phyloP scores from a whole-genome alignment of 1,139 yeast species.

The Pichia cactophila region DNA sequence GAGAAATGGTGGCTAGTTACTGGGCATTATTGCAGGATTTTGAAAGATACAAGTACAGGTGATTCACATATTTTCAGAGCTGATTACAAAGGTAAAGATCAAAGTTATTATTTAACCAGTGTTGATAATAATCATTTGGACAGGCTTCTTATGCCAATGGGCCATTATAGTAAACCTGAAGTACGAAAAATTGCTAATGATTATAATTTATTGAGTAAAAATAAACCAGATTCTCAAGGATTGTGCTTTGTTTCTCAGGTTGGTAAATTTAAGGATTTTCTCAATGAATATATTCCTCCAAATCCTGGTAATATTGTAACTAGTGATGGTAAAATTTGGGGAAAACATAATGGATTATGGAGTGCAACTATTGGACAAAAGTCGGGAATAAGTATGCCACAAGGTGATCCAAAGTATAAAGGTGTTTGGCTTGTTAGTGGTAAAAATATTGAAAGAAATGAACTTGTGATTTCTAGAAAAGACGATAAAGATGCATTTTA shows the following conservation, averaged over 20 bases:
- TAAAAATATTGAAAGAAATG: conserved; percentile 56
- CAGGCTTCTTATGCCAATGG: conserved; percentile 67
- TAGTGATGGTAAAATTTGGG: conserved; percentile 68
- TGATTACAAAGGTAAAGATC: conserved; percentile 63
- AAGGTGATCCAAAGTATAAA: conserved; percentile 62
- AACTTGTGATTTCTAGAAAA: conserved; percentile 73
- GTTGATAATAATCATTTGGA: conserved; percentile 42
- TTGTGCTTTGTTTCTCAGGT: conserved; percentile 81
- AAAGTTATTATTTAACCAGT: conserved; percentile 80
- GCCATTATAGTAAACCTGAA: conserved; percentile 66
- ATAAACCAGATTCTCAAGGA: conserved; percentile 90
- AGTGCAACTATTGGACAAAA: conserved; percentile 90
- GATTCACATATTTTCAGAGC: conserved; percentile 50
- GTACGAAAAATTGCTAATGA: conserved; percentile 60
- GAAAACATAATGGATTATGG: conserved; percentile 83
- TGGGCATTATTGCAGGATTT: conserved; percentile 80
- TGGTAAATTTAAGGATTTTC: conserved; percentile 67
- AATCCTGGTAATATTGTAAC: conserved; percentile 74
- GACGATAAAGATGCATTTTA: conserved; percentile 54
- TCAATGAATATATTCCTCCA: conserved; percentile 65
- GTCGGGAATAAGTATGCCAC: conserved; percentile 75
- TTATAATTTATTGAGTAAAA: conserved; percentile 51
- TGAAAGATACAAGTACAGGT: conserved; percentile 30
- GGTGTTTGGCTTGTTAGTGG: conserved; percentile 88
- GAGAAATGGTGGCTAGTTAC: conserved; percentile 80